A percentile compares a stretch with the other conserved stretches of the same genome.
Conservation (phyloP, 2,329 filamentous ascomycete genomes). For the Monosporascus cannonballus region DNA sequence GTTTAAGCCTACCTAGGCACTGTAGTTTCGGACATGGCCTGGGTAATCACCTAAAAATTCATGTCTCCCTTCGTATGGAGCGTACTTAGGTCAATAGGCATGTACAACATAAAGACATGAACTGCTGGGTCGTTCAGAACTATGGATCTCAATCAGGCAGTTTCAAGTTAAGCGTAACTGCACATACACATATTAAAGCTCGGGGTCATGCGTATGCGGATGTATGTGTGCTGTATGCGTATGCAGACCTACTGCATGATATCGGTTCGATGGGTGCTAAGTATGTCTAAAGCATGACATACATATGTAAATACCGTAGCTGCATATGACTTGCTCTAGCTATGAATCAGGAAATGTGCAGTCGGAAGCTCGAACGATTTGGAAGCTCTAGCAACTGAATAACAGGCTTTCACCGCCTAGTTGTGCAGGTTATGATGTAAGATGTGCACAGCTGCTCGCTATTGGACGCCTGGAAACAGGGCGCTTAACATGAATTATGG, state of each 20-base stretch:
- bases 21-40: background rate
- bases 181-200: background rate
- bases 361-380: background rate
- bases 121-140: background rate
- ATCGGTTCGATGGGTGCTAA: background rate
- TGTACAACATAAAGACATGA: background rate
- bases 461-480: background rate
- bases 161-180: background rate
- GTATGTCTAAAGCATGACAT: background rate
- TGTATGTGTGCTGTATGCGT: too few relatives aligned
- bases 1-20: too few relatives aligned
- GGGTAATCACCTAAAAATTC: background rate
- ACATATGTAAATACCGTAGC: background rate
- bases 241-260: too few relatives aligned
- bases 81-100: background rate
- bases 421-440: constrained; percentile 1
- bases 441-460: background rate
- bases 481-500: background rate
- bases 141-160: background rate
- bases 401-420: background rate
- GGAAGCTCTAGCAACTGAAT: background rate
- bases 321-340: background rate
- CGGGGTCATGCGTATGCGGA: too few relatives aligned
- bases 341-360: background rate
- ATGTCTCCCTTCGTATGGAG: background rate